Conservation (phyloP, 208 protist species). For the Novymonas esmeraldas region DNA sequence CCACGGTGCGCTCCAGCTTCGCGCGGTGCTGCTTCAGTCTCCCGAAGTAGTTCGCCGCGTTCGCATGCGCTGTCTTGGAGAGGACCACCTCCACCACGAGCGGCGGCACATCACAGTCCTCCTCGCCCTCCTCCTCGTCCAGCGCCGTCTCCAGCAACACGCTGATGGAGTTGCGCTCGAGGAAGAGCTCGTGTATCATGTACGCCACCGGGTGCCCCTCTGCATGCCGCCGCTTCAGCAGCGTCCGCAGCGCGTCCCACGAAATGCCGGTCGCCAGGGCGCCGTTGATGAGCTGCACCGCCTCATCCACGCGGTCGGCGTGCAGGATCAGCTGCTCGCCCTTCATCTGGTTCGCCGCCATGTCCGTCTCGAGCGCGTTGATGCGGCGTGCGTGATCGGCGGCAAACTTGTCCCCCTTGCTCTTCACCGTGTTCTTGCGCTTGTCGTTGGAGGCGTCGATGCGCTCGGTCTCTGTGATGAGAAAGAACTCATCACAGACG, state of each 20-base stretch:
- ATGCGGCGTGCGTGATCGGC: conserved; percentile 89
- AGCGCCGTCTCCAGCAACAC: conserved; percentile 73
- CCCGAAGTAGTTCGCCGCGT: conserved; percentile 93
- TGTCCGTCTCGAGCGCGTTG: conserved; percentile 62
- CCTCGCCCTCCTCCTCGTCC: conserved; percentile 66
- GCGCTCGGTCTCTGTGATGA: conserved; percentile 87
- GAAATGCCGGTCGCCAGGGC: conserved; percentile 80
- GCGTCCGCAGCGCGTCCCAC: conserved; percentile 76
- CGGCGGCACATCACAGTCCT: conserved; percentile 58
- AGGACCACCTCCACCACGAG: conserved; percentile 93
- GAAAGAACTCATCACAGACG: conserved; percentile 95
- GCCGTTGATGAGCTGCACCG: conserved; percentile 87
- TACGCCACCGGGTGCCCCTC: conserved; percentile 92
- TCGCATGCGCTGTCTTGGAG: conserved; percentile 92
- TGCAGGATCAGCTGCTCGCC: conserved; percentile 89
- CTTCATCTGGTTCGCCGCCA: conserved; percentile 62
- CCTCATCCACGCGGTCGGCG: conserved; percentile 90
- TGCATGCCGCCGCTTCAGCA: conserved; percentile 86
- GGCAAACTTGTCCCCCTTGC: conserved; percentile 93
- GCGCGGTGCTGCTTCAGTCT: conserved; percentile 75
- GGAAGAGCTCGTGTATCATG: conserved; percentile 92
- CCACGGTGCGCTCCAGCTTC: conserved; percentile 91
- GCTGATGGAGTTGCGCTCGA: conserved; percentile 89
- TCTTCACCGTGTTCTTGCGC: conserved; percentile 70
- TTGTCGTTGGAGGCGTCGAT: conserved; percentile 85